These are phyloP conservation scores for Leptographium radiaticola DNA, from an alignment of 2,329 filamentous ascomycete species.

Conservation along the genomic window DNA sequence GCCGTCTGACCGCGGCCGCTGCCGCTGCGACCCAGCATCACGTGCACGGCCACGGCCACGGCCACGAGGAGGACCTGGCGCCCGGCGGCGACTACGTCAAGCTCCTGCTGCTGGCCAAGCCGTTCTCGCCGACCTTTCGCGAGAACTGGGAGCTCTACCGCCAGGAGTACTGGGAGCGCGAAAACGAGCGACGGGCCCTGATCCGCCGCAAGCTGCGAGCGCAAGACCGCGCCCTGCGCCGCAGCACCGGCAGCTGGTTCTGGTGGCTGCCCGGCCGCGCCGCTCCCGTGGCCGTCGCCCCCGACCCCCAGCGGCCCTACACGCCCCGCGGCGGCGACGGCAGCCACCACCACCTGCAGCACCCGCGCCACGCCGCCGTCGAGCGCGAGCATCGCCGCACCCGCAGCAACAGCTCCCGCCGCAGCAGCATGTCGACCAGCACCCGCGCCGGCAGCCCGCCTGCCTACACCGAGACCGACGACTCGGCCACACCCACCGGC, in stretches of 20 bases:
- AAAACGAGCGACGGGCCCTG: conserved; percentile 75
- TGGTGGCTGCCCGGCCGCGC: conserved; percentile 72
- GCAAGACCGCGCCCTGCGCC: conserved; percentile 54
- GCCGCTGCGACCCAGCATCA: neutral
- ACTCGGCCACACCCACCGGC: conserved; percentile 9
- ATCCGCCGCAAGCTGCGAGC: conserved; percentile 58
- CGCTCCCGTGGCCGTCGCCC: conserved; percentile 17
- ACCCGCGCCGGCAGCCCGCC: conserved; percentile 29
- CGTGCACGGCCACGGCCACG: conserved; percentile 1
- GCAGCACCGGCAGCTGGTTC: conserved; percentile 57
- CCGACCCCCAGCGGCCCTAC: conserved; percentile 2
- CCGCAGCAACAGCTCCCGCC: conserved; percentile 38
- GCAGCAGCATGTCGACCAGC: conserved; percentile 30
- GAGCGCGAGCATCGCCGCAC: conserved; percentile 34
- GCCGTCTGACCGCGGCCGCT: neutral
- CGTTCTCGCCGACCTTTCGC: conserved; percentile 85
- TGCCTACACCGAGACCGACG: neutral
- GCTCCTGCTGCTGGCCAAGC: conserved; percentile 79
- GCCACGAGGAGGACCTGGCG: conserved; percentile 65
- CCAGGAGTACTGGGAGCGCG: conserved; percentile 90
- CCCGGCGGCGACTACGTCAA: conserved; percentile 87
- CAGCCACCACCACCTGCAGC: conserved; percentile 24
- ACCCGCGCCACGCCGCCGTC: conserved; percentile 28
- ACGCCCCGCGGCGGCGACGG: conserved; percentile 13
- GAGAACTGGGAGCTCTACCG: conserved; percentile 96